Evolutionary conservation across 179 eudicot species (phyloP), one percentile per base, ranked within the genome.

Genomic region (Patellifolia procumbens): DNA sequence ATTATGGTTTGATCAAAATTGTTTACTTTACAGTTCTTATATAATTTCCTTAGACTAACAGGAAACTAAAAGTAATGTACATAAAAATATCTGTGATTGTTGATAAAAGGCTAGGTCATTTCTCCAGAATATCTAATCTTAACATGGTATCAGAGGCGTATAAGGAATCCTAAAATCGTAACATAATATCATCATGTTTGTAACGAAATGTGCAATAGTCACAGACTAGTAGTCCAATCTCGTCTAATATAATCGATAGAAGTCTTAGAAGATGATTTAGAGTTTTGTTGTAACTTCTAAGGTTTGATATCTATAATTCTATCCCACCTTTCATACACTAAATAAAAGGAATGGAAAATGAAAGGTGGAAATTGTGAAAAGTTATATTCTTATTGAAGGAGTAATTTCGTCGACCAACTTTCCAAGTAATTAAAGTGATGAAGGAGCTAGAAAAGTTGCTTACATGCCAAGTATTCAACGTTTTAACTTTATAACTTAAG

Each of bases 381-480:
- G 60, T 32, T 43, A 60, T 62, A n/a, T 63, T 5, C 37, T 51
- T 16, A n/a, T n/a, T n/a, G n/a, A 67, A 42, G 34, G 71, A 51
- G 78, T 65, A 75, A 75, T 31, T 31, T 65, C 28, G 3, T 64
- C 24, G 72, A 65, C 32, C 71, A 28, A 75, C 58, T 65, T 60
- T 68, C 59, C 49, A 34, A 59, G 63, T 37, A 70, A 70, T 19
- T 16, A 9, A 35, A 72, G 28, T 12, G 7, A 24, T 12, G 37
- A 26, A 22, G 19, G 39, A 60, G n/a, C 39, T 48, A 19, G 10
- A 39, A 19, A 28, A 62, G 67, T 80, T 43, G 20, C 76, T 64
- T 80, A 73, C 55, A 70, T 72, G 73, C 72, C 83, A 80, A 80
- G 73, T 46, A 76, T 71, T 52, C 51, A n/a, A 80, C 68, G 7